Evolutionary conservation across 2,329 filamentous ascomycete genomes (phyloP).

Genomic region (Daldinia sp.): DNA sequence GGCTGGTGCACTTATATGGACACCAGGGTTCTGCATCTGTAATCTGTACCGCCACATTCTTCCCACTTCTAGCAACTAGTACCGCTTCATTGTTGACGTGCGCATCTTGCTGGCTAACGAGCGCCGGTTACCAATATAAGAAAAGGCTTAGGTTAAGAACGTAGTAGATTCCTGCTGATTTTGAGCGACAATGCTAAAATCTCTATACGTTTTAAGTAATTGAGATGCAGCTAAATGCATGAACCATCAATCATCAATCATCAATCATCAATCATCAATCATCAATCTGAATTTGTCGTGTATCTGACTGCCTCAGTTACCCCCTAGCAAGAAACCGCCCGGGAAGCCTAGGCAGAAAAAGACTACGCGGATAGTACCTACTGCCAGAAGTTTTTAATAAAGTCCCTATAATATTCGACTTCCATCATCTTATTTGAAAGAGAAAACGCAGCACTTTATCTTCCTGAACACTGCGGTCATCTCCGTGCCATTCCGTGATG

Average conservation of each 20-base stretch:
- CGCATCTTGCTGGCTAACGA: slow-evolving; percentile 42
- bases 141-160: slow-evolving; percentile 15
- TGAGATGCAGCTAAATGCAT: slow-evolving; percentile 1
- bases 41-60: slow-evolving; percentile 27
- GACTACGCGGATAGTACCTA: neutral
- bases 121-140: slow-evolving; percentile 9
- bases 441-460: neutral
- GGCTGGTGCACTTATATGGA: neutral
- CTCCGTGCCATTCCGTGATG: slow-evolving; percentile 40
- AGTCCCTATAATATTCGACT: neutral
- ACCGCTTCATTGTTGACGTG: slow-evolving; percentile 34
- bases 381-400: neutral
- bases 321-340: neutral
- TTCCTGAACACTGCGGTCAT: neutral
- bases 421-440: neutral
- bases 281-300: slow-evolving; percentile 2
- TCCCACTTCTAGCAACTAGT: slow-evolving; percentile 7
- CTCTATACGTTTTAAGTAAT: slow-evolving; percentile 3
- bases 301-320: neutral
- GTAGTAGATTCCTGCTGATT: neutral
- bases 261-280: slow-evolving; percentile 1
- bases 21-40: neutral
- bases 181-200: neutral
- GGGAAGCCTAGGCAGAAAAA: neutral
- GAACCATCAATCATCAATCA: slow-evolving; percentile 1